phyloP scores from a whole-genome alignment of 1,284 basidiomycete genomes.

The Caloboletus firmus region DNA sequence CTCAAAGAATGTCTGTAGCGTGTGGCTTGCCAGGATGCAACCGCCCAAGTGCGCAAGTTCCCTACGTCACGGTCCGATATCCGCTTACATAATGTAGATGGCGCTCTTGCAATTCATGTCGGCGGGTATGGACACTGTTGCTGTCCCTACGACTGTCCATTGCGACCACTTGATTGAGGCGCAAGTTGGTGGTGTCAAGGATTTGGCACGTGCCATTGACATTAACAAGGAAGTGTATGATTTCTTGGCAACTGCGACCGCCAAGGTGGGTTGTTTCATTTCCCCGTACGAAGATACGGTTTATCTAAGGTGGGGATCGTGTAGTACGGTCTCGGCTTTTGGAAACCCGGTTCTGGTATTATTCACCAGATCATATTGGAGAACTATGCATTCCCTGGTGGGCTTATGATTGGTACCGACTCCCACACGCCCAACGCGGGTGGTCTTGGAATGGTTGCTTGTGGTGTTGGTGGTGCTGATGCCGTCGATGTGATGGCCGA shows the following conservation, averaged over 20 bases:
- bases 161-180: constrained; percentile 99
- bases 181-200: constrained; percentile 89
- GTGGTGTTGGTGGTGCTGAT: constrained; percentile 99
- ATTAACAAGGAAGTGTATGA: constrained; percentile 99
- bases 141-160: constrained; percentile 97
- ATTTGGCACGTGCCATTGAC: constrained; percentile 89
- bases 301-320: not conserved
- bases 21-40: constrained; percentile 99
- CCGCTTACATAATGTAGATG: constrained; percentile 71
- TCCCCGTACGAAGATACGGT: not conserved
- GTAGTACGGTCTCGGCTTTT: constrained; percentile 97
- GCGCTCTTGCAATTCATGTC: constrained; percentile 99
- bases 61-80: constrained; percentile 17
- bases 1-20: constrained; percentile 54
- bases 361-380: constrained; percentile 98
- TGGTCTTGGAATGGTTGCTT: constrained; percentile 98
- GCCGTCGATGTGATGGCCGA: constrained; percentile 98
- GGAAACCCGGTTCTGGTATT: constrained; percentile 98
- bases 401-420: constrained; percentile 99
- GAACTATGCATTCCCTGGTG: constrained; percentile 99
- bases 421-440: constrained; percentile 99
- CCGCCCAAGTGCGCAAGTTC: constrained; percentile 64
- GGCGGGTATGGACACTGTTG: constrained; percentile 95
- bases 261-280: constrained; percentile 60
- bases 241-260: constrained; percentile 96